A percentile compares a stretch with the other conserved stretches of the same genome.
These are phyloP conservation scores for Teunomyces kruisii DNA, from an alignment of 805 yeast genomes.

Conservation along the genomic window DNA sequence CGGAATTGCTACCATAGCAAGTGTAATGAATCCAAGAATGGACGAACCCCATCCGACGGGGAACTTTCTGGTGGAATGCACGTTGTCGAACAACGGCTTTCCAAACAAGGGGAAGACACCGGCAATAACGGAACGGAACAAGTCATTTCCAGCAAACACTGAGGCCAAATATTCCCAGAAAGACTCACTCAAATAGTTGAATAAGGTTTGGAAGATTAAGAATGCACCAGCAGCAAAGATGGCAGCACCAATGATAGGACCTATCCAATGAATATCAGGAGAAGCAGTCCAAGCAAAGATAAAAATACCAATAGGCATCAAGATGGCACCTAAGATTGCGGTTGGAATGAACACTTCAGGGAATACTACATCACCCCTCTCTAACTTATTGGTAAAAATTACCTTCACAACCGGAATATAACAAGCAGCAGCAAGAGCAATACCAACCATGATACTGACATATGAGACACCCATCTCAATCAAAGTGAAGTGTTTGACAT, in stretches of 20 bases:
- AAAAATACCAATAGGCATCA: slow-evolving; percentile 21
- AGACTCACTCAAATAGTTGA: slow-evolving; percentile 48
- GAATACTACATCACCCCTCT: slow-evolving; percentile 8
- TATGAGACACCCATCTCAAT: slow-evolving; percentile 50
- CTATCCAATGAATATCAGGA: slow-evolving; percentile 18
- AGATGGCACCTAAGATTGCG: slow-evolving; percentile 20
- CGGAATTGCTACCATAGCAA: slow-evolving; percentile 48
- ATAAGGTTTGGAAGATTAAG: slow-evolving; percentile 48
- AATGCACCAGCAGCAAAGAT: slow-evolving; percentile 20
- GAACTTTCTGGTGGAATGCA: slow-evolving; percentile 40
- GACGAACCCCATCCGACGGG: slow-evolving; percentile 63
- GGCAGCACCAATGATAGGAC: slow-evolving; percentile 20
- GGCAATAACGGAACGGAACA: slow-evolving; percentile 51
- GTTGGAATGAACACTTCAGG: slow-evolving; percentile 20
- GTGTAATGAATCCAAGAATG: slow-evolving; percentile 46
- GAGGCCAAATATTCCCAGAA: slow-evolving; percentile 55
- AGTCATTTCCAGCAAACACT: slow-evolving; percentile 56
- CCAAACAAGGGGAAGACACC: slow-evolving; percentile 68
- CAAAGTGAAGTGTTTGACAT: slow-evolving; percentile 45
- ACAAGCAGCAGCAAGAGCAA: slow-evolving; percentile 14
- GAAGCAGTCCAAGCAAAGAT: slow-evolving; percentile 21
- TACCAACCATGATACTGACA: slow-evolving; percentile 48
- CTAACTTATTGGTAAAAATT: slow-evolving; percentile 12
- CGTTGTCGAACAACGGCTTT: slow-evolving; percentile 52
- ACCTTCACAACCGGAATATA: slow-evolving; percentile 11